Conservation (phyloP, 2,329 filamentous ascomycete species). For the Aureobasidium sp. region DNA sequence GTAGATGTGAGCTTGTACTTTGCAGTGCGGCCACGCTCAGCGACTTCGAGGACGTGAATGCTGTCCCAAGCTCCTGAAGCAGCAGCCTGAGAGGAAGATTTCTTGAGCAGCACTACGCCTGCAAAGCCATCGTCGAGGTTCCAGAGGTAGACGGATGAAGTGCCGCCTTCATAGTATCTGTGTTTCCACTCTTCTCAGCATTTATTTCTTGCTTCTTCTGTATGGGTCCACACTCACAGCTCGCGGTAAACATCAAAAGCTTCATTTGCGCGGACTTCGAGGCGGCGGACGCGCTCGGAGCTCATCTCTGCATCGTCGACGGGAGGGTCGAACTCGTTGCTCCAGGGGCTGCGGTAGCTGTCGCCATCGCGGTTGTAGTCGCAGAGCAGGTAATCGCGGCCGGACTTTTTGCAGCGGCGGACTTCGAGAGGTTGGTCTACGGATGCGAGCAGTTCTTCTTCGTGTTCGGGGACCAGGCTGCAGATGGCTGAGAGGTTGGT, state of each 20-base stretch:
- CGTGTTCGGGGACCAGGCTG: slow-evolving; percentile 77
- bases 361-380: slow-evolving; percentile 99
- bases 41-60: slow-evolving; percentile 96
- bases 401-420: slow-evolving; percentile 76
- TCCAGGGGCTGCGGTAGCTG: slow-evolving; percentile 97
- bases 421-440: slow-evolving; percentile 92
- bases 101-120: slow-evolving; percentile 91
- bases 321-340: slow-evolving; percentile 93
- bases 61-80: slow-evolving; percentile 89
- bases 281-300: slow-evolving; percentile 81
- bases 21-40: slow-evolving; percentile 66
- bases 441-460: slow-evolving; percentile 94
- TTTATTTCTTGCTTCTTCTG: background rate
- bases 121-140: slow-evolving; percentile 97
- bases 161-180: slow-evolving; percentile 87
- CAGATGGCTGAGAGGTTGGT: slow-evolving; percentile 85
- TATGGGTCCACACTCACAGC: slow-evolving; percentile 43
- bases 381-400: slow-evolving; percentile 93
- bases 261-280: slow-evolving; percentile 91
- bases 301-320: slow-evolving; percentile 71
- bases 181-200: background rate
- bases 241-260: slow-evolving; percentile 96
- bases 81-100: slow-evolving; percentile 35
- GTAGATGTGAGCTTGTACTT: slow-evolving; percentile 98
- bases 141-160: slow-evolving; percentile 97